Base-by-base conservation (phyloP, 805 yeast genomes). In the Candida succiphila region DNA sequence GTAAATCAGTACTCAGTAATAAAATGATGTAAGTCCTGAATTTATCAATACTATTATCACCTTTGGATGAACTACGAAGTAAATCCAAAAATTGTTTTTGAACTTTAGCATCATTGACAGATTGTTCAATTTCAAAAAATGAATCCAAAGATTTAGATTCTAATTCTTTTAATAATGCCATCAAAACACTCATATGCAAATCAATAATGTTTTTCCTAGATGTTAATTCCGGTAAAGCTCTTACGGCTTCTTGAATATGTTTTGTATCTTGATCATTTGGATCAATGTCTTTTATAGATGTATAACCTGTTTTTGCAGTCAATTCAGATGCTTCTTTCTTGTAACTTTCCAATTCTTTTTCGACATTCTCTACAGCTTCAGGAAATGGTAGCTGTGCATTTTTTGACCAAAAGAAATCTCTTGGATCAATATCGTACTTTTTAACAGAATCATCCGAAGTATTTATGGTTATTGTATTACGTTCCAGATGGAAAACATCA, bases 361-460 rank as follows among this genome's bases (percentile, higher is more conserved):
- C 97, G 16, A 94, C 94, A 56, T 85, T 85, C 55, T 92, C 98
- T 23, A 94, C 98, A n/a, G 94, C 97, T 52, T 89, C 96, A 1
- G 98, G 98, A 65, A 92, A 92, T 25, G 98, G 97, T 37, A 85
- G 61, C 32, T 80, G 80, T 10, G 94, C 68, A 58, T 92, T 88
- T 40, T 69, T 67, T 41, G 59, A 62, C 98, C 98, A 92, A 60
- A 92, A 92, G 52, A 83, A 84, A 61, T 92, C 99, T 37, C 74
- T 72, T 20, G 95, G 95, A 48, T 89, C 98, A 29, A 92, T 69
- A 52, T 92, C 98, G 54, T 80, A 82, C 40, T 74, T 69, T 43
- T 78, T 78, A 25, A 58, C 56, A n/a, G 54, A 55, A 13, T 54
- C 53, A 7, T 42, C 44, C 5, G 26, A 19, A 19, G 62, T 60